A percentile compares a stretch with the other conserved stretches of the same genome.
Evolutionary conservation across 148 eudicot genomes (phyloP).

Genomic region (Pharnaceum exiguum): DNA sequence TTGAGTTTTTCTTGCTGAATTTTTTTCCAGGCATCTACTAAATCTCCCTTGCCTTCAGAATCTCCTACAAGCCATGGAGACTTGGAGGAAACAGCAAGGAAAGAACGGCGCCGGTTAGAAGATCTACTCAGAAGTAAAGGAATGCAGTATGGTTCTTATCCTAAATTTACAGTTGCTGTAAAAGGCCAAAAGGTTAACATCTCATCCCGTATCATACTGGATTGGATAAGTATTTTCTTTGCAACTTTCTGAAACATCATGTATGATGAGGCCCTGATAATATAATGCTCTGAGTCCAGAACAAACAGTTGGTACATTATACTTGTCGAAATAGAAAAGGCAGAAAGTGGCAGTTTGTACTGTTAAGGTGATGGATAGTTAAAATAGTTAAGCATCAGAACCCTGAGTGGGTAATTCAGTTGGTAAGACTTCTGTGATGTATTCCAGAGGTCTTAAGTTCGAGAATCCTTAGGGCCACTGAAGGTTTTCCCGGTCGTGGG

Average conservation of each 20-base stretch:
- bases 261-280: too few relatives aligned
- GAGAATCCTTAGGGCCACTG: too few relatives aligned
- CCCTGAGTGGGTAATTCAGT: too few relatives aligned
- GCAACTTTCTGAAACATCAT: background rate
- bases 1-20: constrained; percentile 4
- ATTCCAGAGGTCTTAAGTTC: too few relatives aligned
- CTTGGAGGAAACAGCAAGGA: constrained; percentile 77
- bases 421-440: too few relatives aligned
- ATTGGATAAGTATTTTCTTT: background rate
- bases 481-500: too few relatives aligned
- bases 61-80: constrained; percentile 45
- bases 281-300: too few relatives aligned
- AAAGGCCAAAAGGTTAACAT: constrained; percentile 86
- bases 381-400: too few relatives aligned
- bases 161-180: constrained; percentile 69
- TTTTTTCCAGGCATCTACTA: constrained; percentile 36
- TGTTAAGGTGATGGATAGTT: too few relatives aligned
- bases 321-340: too few relatives aligned
- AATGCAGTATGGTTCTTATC: constrained; percentile 72
- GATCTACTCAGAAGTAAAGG: constrained; percentile 70
- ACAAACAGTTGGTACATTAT: too few relatives aligned
- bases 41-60: constrained; percentile 42
- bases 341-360: too few relatives aligned
- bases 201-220: background rate
- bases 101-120: constrained; percentile 63